Conservation (phyloP, 345 rosid species). For the Corymbia maculata region DNA sequence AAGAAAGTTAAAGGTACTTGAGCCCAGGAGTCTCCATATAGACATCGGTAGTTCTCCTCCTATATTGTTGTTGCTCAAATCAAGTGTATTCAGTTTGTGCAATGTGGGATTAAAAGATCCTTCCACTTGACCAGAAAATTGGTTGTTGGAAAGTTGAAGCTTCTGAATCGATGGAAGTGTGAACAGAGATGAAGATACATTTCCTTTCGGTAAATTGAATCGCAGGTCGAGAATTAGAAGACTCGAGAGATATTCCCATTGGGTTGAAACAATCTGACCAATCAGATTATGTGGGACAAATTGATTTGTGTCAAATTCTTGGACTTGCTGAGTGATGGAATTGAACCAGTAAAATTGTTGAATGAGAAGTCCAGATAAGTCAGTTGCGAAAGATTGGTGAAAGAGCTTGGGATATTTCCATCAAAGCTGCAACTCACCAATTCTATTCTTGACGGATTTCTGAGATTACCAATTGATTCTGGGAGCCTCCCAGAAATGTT, state of each 20-base stretch:
- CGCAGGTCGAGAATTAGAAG: constrained; percentile 15
- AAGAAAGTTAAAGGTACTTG: constrained; percentile 13
- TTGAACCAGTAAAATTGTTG: no score
- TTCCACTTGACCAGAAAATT: constrained; percentile 4
- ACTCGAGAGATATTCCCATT: constrained; percentile 11
- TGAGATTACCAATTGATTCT: constrained; percentile 14
- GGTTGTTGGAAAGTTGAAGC: constrained; percentile 6
- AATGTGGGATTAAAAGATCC: neutral
- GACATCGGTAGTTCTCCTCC: constrained; percentile 12
- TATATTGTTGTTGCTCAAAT: constrained; percentile 27
- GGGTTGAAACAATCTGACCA: constrained; percentile 7
- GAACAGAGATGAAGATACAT: neutral
- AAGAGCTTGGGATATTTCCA: constrained; percentile 21
- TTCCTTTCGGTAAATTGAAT: constrained; percentile 4
- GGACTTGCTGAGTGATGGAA: no score
- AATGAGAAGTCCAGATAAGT: constrained; percentile 1
- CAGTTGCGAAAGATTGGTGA: constrained; percentile 1
- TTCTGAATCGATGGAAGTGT: no score
- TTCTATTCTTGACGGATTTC: constrained; percentile 13
- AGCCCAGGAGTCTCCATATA: constrained; percentile 7
- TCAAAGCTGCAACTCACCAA: constrained; percentile 6
- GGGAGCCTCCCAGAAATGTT: constrained; percentile 18
- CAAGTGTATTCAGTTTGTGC: constrained; percentile 6
- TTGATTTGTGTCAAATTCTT: constrained; percentile 7
- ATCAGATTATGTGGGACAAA: constrained; percentile 8